Base-by-base conservation (phyloP, 192 early-diverging fungal species). In the Chytriomyces confervae region DNA sequence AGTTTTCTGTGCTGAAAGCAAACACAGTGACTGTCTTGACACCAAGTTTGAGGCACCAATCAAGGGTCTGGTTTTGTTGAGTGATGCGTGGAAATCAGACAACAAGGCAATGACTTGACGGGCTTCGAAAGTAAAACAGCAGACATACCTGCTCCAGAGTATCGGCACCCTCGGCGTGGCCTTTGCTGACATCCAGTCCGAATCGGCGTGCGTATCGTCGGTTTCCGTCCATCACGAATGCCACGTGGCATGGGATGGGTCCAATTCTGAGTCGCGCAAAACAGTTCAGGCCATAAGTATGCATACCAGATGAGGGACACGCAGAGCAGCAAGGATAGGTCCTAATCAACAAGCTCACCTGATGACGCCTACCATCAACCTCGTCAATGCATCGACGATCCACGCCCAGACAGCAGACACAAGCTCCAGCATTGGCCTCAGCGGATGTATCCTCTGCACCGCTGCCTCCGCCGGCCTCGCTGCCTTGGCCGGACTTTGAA, bases 1-100 rank as follows among this genome's bases (percentile, higher is more conserved):
- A 99, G 86, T 99, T 99, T 78, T 98, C 96, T 61, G 97, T 96
- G 69, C 95, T 96, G 86, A 99, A 98, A 27, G 98, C 98, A 82
- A 94, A 99, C 7, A 98, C 92, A 44, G 95, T 97, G 13, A 99
- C 94, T 5, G 89, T 87, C 66, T 90, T 83, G 23, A 99, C 83
- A 7, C 96, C 96, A 24, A 98, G 86, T 10, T 92, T 83, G 80
- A 96, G 89, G 77, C 94, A 98, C 83, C 95, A 91, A 61, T 95
- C 93, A 8, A 98, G 85, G 5, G 90, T 90, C 93, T 95, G 77
- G 8, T 36, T 47, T 68, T 47, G 44, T 27, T 45, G 8, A 23
- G 53, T 53, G 78, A 18, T 11, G 23, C 3, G 53, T 20, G 53
- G 53, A 57, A 20, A 20, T 57, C 16, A 57, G 53, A 57, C 53